phyloP scores from a whole-genome alignment of 73 alveolate genomes.

The Paramecium tetraurelia region DNA sequence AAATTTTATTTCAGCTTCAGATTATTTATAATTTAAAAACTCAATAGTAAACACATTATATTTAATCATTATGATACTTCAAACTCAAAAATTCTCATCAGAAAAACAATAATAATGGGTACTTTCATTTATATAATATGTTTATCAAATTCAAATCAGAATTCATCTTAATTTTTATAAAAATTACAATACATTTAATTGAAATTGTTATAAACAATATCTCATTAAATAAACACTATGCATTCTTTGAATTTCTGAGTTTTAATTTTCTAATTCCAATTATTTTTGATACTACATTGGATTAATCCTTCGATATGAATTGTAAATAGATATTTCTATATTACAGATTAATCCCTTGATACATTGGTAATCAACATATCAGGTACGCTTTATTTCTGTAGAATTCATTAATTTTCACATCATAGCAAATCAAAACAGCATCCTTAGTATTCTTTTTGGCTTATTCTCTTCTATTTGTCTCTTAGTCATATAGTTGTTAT shows the following conservation, averaged over 20 bases:
- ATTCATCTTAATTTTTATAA: neutral
- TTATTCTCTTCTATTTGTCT: no score
- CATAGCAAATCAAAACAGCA: no score
- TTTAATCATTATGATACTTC: neutral
- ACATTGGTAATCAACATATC: neutral
- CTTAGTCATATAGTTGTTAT: no score
- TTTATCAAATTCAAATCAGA: neutral
- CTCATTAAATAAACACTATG: neutral
- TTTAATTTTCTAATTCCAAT: neutral
- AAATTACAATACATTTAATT: neutral
- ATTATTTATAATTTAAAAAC: neutral
- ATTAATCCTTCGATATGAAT: neutral
- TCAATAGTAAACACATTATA: neutral
- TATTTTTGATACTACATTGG: neutral
- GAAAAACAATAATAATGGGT: neutral
- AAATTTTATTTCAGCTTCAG: neutral
- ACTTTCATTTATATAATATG: neutral
- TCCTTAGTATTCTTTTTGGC: no score
- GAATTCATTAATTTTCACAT: no score
- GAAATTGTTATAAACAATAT: neutral
- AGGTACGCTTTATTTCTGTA: no score
- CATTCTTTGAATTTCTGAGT: neutral
- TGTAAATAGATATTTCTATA: constrained; percentile 3
- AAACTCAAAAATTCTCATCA: neutral
- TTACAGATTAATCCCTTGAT: neutral